Conservation (phyloP, 768 basidiomycete genomes). For the Thelephora ganbajun region DNA sequence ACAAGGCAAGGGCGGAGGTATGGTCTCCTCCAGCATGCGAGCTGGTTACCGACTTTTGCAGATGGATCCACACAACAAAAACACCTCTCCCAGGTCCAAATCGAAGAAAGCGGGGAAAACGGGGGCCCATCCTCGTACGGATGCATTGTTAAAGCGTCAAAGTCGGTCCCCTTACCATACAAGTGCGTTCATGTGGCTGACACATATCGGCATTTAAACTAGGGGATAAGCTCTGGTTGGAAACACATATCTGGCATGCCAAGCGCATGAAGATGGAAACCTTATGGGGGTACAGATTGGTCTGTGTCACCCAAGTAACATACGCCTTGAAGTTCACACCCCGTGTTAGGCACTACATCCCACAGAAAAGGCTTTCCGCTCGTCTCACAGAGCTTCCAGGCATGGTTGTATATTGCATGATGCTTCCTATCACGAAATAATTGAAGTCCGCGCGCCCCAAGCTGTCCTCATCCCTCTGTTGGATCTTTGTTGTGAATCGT, state of each 20-base stretch:
- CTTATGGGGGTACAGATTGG: slow-evolving; percentile 85
- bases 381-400: slow-evolving; percentile 79
- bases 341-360: slow-evolving; percentile 57
- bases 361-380: slow-evolving; percentile 84
- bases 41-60: slow-evolving; percentile 10
- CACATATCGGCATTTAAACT: background rate
- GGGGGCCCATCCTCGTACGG: slow-evolving; percentile 41
- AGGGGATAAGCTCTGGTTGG: slow-evolving; percentile 88
- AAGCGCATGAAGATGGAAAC: slow-evolving; percentile 93
- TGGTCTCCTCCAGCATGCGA: slow-evolving; percentile 5
- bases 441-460: slow-evolving; percentile 62
- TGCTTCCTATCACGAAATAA: slow-evolving; percentile 67
- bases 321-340: background rate
- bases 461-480: slow-evolving; percentile 36
- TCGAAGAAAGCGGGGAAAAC: slow-evolving; percentile 46
- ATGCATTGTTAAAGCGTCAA: slow-evolving; percentile 57
- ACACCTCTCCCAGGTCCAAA: slow-evolving; percentile 28
- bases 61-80: slow-evolving; percentile 39
- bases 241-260: slow-evolving; percentile 95
- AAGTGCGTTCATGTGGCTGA: background rate
- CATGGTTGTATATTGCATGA: slow-evolving; percentile 85
- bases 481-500: slow-evolving; percentile 48
- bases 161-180: slow-evolving; percentile 25
- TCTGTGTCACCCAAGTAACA: slow-evolving; percentile 18
- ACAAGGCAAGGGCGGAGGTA: slow-evolving; percentile 76